Conservation (phyloP, 73 alveolate genomes). For the Uronychia binucleata region DNA sequence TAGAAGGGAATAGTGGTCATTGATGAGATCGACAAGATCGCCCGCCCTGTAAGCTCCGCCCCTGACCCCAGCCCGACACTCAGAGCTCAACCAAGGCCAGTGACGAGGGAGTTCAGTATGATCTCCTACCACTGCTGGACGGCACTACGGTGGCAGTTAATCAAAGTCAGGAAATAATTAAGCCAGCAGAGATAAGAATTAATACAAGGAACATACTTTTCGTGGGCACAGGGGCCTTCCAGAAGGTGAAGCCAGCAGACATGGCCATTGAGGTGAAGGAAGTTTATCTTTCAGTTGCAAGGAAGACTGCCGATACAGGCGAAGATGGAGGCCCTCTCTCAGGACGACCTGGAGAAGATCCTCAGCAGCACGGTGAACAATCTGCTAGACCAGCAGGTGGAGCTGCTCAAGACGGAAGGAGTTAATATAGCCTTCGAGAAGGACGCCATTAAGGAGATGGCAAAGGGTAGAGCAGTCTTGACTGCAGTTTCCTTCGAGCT, state of each 20-base stretch:
- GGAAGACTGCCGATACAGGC: constrained; percentile 82
- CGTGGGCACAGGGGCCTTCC: constrained; percentile 80
- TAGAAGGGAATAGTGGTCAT: constrained; percentile 76
- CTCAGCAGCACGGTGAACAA: constrained; percentile 64
- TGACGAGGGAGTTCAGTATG: constrained; percentile 85
- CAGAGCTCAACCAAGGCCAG: constrained; percentile 63
- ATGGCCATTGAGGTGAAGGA: constrained; percentile 59
- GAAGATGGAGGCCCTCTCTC: constrained; percentile 50
- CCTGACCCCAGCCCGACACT: constrained; percentile 22
- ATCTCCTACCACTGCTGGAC: constrained; percentile 74
- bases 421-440: constrained; percentile 46
- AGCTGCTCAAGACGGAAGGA: constrained; percentile 68
- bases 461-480: constrained; percentile 6
- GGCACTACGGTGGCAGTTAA: constrained; percentile 74
- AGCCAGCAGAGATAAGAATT: constrained; percentile 15
- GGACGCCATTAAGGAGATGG: constrained; percentile 71
- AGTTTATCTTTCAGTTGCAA: constrained; percentile 7
- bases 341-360: constrained; percentile 62
- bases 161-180: constrained; percentile 5
- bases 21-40: constrained; percentile 80
- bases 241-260: constrained; percentile 69
- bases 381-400: constrained; percentile 53
- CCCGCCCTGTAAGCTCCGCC: constrained; percentile 7
- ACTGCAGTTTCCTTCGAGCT: constrained; percentile 33
- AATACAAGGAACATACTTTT: constrained; percentile 70